Conservation (phyloP, 129 eudicot species). For the Erigeron canadensis region DNA sequence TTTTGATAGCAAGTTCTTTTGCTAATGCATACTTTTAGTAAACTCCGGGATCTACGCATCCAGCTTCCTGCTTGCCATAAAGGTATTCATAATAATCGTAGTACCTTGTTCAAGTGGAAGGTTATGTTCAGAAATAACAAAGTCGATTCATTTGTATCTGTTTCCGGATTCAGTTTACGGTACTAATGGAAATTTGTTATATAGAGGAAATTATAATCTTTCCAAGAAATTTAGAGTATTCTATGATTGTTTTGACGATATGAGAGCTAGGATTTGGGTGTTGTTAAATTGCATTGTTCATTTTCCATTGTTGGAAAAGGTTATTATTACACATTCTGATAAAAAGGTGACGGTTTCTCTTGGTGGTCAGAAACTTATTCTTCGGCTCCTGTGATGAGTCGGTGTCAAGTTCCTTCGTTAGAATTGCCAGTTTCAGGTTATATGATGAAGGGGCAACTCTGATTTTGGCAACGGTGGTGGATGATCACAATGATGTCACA, state of each 20-base stretch:
- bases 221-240: no score
- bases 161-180: not conserved
- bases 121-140: not conserved
- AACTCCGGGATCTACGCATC: not conserved
- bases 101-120: constrained; percentile 4
- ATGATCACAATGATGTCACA: not conserved
- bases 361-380: no score
- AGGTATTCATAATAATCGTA: not conserved
- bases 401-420: constrained; percentile 4
- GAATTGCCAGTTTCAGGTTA: constrained; percentile 12
- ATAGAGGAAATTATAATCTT: no score
- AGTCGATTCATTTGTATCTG: not conserved
- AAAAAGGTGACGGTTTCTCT: no score
- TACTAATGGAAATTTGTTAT: no score
- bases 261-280: no score
- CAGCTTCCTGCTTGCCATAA: not conserved
- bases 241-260: no score
- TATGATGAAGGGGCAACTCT: constrained; percentile 6
- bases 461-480: no score
- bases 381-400: not conserved
- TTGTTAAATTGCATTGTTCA: no score
- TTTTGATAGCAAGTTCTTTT: not conserved
- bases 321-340: no score
- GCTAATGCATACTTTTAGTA: not conserved
- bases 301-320: no score